Base-by-base conservation (phyloP, 345 rosid genomes). In the Euclidium syriacum region DNA sequence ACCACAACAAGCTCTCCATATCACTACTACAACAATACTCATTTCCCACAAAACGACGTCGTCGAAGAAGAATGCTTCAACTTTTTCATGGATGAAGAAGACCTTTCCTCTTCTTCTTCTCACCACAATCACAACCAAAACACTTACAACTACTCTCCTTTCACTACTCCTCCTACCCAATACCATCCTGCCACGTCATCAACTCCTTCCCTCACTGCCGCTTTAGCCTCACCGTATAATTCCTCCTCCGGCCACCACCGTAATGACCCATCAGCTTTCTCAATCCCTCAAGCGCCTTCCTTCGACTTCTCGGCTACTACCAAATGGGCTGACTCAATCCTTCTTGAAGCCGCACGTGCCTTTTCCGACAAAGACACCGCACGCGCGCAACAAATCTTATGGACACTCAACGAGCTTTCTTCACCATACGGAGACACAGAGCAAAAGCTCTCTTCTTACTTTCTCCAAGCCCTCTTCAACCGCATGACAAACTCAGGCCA, bases 21-120 rank as follows among this genome's bases (percentile, higher is more conserved):
- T 71, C 91, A 81, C 68, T 81, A 82, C 78, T 52, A 47, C 44
- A 84, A 80, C 62, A 78, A 78, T 72, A 30, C 58, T 57, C 73
- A 67, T 70, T 64, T 72, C 68, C 77, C 78, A 8, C 80, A 81
- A 63, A 55, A 74, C 58, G 79, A 76, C 52, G 79, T 75, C 64
- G 79, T 67, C 47, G 90, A 85, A 76, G 85, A 87, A 81, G 99
- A 84, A 87, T 94, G 99, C 97, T 87, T 90, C 85, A 94, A 85
- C 80, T 78, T 81, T 83, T 90, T 84, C 91, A 94, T 90, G 97
- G 99, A 94, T 84, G 97, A 94, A 71, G 99, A 94, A 74, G 99
- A 90, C 91, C 91, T 87, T 72, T 90, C 96, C 66, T 90, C 96
- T 68, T 87, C 95, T 75, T 94, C 96, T 77, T 89, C 97, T 65